Base-by-base conservation (phyloP, 2,329 filamentous ascomycete genomes). In the Magnaporthiopsis incrustans region DNA sequence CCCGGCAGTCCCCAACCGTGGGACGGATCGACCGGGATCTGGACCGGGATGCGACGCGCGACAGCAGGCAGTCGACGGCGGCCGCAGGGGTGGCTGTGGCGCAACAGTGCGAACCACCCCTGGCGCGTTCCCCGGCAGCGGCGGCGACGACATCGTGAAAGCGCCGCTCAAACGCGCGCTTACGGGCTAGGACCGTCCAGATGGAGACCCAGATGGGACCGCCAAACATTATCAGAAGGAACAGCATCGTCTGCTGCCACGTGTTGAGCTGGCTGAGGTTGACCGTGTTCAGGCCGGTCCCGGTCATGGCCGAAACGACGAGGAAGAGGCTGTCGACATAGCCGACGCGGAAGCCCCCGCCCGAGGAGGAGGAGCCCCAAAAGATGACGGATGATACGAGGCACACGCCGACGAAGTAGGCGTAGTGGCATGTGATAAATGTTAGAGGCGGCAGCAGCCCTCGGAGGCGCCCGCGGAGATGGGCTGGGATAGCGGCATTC, bases 291-390 rank as follows among this genome's bases (percentile, higher is more conserved):
- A 89, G 76, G 2, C 88, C 88, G 11, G 87, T 82, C 66, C 85
- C 79, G 1, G 87, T 89, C 81, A 90, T 89, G 58, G 87, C 86
- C 66, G 83, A 87, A 57, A 85, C 78, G 62, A 83, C 82, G 33
- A 90, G 73, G 70, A 89, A 90, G 8, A 90, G 74, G 22, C 84
- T 80, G 72, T 90, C 86, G 26, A 80, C 79, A 74, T 88, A 90
- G 57, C 76, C 75, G 65, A 90, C 79, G 66, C 77, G 82, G 38
- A 75, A 71, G 25, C 73, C 71, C 11, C 83, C 81, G 6, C 78
- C 78, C 0, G 84, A 83, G 0, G 81, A 78, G 22, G 84, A 83
- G 0, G 81, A 78, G 22, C 77, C 79, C 79, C 80, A 89, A 70
- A 90, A 87, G 60, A 90, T 79, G 57, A 84, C 65, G 14, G 85